Conservation (phyloP, 805 yeast species). For the Suhomyces faveliae region DNA sequence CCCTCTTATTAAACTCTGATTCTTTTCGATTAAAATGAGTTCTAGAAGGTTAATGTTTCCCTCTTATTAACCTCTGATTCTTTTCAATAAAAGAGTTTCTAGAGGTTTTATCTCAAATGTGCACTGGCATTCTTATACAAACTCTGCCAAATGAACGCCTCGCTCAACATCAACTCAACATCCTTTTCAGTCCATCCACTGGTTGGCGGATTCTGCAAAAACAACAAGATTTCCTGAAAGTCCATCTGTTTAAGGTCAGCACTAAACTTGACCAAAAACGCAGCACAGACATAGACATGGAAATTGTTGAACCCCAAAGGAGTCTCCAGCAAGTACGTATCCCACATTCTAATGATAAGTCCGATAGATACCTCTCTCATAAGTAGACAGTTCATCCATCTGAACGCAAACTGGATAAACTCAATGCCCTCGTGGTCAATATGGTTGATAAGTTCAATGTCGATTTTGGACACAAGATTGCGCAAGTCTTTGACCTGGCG, state of each 20-base stretch:
- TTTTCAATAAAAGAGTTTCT: too few relatives aligned
- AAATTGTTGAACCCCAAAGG: conserved; percentile 83
- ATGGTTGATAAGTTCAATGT: conserved; percentile 68
- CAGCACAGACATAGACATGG: conserved; percentile 97
- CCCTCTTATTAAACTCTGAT: too few relatives aligned
- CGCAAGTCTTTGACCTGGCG: conserved; percentile 83
- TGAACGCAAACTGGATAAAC: conserved; percentile 90
- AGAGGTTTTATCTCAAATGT: conserved; percentile 51
- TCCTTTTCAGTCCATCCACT: conserved; percentile 82
- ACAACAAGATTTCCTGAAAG: conserved; percentile 91
- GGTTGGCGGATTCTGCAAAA: conserved; percentile 89
- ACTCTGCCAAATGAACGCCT: conserved; percentile 96
- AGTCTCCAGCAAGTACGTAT: conserved; percentile 78
- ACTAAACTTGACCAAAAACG: conserved; percentile 87
- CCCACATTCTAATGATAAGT: conserved; percentile 94
- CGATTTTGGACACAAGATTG: conserved; percentile 78
- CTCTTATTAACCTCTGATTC: too few relatives aligned
- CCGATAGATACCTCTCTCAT: conserved; percentile 88
- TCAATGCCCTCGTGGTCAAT: conserved; percentile 82
- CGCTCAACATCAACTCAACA: conserved; percentile 86
- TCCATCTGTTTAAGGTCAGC: conserved; percentile 77
- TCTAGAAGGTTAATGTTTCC: too few relatives aligned
- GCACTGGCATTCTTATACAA: conserved; percentile 88
- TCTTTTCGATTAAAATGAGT: too few relatives aligned
- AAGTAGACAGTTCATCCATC: conserved; percentile 98